Evolutionary conservation across 176 grass and related monocot genomes (phyloP).

Genomic region (Triticum monococcum): DNA sequence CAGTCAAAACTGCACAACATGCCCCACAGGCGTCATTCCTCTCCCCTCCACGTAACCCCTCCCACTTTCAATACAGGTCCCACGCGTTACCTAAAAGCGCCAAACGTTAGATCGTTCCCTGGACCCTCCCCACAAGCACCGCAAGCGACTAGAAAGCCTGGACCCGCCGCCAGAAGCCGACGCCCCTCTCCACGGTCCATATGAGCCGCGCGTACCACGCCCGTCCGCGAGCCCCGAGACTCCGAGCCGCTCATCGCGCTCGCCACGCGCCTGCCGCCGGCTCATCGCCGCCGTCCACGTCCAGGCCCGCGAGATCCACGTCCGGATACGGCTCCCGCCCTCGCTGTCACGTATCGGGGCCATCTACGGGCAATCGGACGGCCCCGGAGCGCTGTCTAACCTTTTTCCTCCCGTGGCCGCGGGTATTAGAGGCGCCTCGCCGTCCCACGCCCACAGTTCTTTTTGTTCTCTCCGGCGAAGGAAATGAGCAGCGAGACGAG

Average conservation of each 20-base stretch:
- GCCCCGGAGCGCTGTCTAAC: background rate
- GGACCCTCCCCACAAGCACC: background rate
- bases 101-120: background rate
- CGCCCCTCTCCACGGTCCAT: background rate
- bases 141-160: fast-evolving
- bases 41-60: slow-evolving; percentile 48
- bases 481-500: slow-evolving; percentile 33
- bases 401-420: slow-evolving; percentile 2
- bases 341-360: slow-evolving; percentile 30
- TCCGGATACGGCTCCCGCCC: slow-evolving; percentile 24
- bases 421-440: slow-evolving; percentile 29
- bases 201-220: slow-evolving; percentile 20
- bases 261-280: slow-evolving; percentile 22
- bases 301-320: slow-evolving; percentile 25
- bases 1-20: slow-evolving; percentile 33
- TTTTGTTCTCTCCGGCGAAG: slow-evolving; percentile 9
- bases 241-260: slow-evolving; percentile 8
- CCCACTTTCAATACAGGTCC: background rate
- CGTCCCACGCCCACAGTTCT: background rate
- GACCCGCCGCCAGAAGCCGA: background rate
- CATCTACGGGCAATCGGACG: slow-evolving; percentile 23
- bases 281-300: slow-evolving; percentile 45
- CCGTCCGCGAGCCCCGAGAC: slow-evolving; percentile 31
- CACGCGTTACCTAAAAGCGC: slow-evolving; percentile 40
- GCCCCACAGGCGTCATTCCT: background rate